Base-by-base conservation (phyloP, 2,329 filamentous ascomycete genomes). In the Colletotrichum siamense region DNA sequence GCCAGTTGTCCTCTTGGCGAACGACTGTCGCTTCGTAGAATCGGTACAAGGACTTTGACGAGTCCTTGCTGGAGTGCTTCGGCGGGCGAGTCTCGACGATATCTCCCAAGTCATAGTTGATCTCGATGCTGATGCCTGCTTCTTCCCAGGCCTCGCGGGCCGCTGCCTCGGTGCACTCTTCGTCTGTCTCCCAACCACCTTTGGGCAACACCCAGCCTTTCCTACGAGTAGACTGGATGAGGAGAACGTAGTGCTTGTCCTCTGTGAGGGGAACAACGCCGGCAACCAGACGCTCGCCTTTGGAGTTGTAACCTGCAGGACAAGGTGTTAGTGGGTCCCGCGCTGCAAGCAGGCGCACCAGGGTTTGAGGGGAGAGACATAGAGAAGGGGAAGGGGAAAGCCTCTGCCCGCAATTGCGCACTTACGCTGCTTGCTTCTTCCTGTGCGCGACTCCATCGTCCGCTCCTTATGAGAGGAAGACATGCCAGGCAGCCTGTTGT, bases 121-220 rank as follows among this genome's bases (percentile, higher is more conserved):
- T 93, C 75, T 92, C 94, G 85, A 96, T 95, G 81, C 94, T 90
- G 82, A 99, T 98, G 81, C 97, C 97, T 57, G 96, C 97, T 87
- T 99, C 97, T 88, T 99, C 97, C 97, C 97, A 99, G 77, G 97
- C 97, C 86, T 99, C 97, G 80, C 97, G 89, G 89, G 94, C 86
- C 72, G 97, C 97, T 73, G 97, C 77, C 84, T 96, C 92, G 77
- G 94, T 92, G 78, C 95, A 97, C 77, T 93, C 92, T 87, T 99
- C 97, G 85, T 99, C 97, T 39, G 93, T 94, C 86, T 99, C 97
- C 96, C 97, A 99, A 77, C 97, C 97, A 83, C 97, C 97, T 85
- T 99, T 99, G 77, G 97, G 97, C 75, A 99, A 90, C 59, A 99
- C 97, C 97, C 97, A 99, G 81, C 95, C 95, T 84, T 95, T 95